These are phyloP conservation scores for Phoma sp. DNA, from an alignment of 2,329 filamentous ascomycete species.

Conservation along the genomic window DNA sequence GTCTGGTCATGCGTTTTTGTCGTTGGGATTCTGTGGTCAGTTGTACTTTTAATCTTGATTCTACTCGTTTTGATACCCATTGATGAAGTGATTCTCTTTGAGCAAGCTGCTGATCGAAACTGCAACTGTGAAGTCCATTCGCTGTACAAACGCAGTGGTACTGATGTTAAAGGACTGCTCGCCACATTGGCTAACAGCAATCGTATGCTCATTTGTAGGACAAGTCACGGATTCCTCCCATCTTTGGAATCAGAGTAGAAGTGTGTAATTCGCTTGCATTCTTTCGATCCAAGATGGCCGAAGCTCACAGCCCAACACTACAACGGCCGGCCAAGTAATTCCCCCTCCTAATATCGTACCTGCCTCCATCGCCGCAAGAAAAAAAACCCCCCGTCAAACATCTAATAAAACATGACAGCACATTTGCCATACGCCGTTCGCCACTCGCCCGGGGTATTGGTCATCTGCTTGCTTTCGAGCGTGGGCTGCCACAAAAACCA, in stretches of 20 bases:
- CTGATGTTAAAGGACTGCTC: too few relatives aligned
- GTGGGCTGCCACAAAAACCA: background rate
- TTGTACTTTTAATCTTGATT: too few relatives aligned
- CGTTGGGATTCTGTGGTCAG: too few relatives aligned
- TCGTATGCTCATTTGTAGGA: too few relatives aligned
- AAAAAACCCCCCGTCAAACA: background rate
- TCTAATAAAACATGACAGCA: constrained; percentile 2
- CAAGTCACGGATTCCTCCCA: too few relatives aligned
- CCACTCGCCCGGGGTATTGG: background rate
- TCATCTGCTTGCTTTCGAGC: background rate
- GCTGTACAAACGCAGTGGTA: too few relatives aligned
- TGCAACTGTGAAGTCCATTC: too few relatives aligned
- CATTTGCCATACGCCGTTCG: background rate
- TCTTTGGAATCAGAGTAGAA: background rate
- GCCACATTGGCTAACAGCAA: too few relatives aligned
- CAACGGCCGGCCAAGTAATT: background rate
- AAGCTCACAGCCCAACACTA: background rate
- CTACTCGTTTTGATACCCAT: too few relatives aligned
- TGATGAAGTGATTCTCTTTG: too few relatives aligned
- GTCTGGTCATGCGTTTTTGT: too few relatives aligned
- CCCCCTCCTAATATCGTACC: background rate
- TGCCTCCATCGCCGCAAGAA: background rate
- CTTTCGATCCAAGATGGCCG: background rate
- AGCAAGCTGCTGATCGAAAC: too few relatives aligned
- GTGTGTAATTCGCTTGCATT: background rate